phyloP scores from a whole-genome alignment of 352 stramenopile genomes.

The Phytophthora palmivora region DNA sequence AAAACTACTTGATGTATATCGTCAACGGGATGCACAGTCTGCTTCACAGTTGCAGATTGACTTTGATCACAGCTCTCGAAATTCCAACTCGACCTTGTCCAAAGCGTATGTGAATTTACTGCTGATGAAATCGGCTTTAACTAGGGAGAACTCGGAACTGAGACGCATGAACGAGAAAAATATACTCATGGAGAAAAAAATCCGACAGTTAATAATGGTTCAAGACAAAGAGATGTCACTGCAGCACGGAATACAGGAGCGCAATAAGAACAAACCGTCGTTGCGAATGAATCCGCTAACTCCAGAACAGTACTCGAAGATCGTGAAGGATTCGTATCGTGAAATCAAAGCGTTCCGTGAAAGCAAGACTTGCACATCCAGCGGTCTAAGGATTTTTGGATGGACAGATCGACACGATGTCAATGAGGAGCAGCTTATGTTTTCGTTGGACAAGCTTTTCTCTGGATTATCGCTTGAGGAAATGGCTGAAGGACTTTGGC shows the following conservation, averaged over 20 bases:
- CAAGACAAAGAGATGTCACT: neutral
- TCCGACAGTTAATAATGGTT: neutral
- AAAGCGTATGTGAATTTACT: neutral
- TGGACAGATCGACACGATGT: conserved; percentile 57
- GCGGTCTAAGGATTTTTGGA: conserved; percentile 56
- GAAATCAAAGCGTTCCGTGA: conserved; percentile 40
- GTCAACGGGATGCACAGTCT: neutral
- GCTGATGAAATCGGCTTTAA: neutral
- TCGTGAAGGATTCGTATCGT: neutral
- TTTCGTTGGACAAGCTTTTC: conserved; percentile 66
- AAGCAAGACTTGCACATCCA: conserved; percentile 48
- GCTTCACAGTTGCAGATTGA: neutral
- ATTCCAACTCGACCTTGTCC: neutral
- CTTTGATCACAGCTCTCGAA: too few relatives aligned
- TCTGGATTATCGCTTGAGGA: conserved; percentile 31
- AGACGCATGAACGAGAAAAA: neutral
- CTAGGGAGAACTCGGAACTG: neutral
- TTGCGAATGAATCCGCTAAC: neutral
- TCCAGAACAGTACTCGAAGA: neutral
- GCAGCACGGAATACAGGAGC: neutral
- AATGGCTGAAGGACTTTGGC: conserved; percentile 45
- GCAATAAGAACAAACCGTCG: neutral
- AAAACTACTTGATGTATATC: too few relatives aligned
- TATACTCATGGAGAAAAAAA: neutral
- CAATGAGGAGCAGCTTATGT: conserved; percentile 46